Percentiles rank a stretch among this genome's conserved stretches.
Conservation (phyloP, 345 rosid species). For the Adansonia digitata region DNA sequence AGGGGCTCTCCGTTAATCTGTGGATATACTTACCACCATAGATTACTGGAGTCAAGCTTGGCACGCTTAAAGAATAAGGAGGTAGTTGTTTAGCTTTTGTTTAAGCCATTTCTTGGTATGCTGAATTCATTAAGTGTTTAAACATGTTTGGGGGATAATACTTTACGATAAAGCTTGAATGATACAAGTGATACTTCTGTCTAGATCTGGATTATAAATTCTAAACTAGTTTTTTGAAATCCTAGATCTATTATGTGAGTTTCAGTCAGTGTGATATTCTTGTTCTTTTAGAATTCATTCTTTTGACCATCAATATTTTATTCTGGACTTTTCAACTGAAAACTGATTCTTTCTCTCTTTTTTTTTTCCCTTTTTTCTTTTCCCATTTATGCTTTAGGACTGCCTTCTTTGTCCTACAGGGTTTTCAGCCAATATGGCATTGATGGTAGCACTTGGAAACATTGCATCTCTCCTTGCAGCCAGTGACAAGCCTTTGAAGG, state of each 20-base stretch:
- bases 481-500: slow-evolving; percentile 33
- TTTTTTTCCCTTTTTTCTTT: slow-evolving; percentile 14
- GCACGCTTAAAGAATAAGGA: slow-evolving; percentile 87
- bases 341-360: slow-evolving; percentile 27
- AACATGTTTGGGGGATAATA: neutral
- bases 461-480: slow-evolving; percentile 60
- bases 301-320: neutral
- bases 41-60: slow-evolving; percentile 72
- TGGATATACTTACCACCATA: slow-evolving; percentile 86
- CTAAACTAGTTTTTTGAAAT: neutral
- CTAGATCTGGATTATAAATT: neutral
- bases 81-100: slow-evolving; percentile 32
- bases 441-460: slow-evolving; percentile 86
- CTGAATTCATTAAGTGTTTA: neutral
- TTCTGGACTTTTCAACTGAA: slow-evolving; percentile 1
- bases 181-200: neutral
- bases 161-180: neutral
- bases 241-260: neutral
- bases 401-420: slow-evolving; percentile 99
- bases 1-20: slow-evolving; percentile 93
- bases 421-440: slow-evolving; percentile 93
- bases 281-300: neutral
- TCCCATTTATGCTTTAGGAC: slow-evolving; percentile 50
- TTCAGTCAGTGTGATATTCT: neutral
- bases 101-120: neutral